Conservation (phyloP, 2,329 filamentous ascomycete species). For the Penicillium sp. region DNA sequence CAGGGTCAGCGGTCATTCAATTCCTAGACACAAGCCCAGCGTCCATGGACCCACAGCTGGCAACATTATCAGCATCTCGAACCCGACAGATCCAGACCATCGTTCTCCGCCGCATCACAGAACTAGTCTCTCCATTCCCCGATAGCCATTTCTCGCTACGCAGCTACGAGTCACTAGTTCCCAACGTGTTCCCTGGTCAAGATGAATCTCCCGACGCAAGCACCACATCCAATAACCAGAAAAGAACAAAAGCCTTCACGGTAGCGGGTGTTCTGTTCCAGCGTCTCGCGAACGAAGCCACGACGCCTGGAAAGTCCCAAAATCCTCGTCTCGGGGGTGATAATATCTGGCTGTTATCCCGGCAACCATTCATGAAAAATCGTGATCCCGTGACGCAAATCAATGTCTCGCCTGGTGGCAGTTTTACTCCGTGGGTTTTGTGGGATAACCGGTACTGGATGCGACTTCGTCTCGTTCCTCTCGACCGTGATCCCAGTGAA, state of each 20-base stretch:
- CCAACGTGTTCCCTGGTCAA: constrained; percentile 42
- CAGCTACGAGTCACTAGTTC: constrained; percentile 44
- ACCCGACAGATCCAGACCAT: constrained; percentile 40
- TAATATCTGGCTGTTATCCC: constrained; percentile 41
- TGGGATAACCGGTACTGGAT: constrained; percentile 61
- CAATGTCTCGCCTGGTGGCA: constrained; percentile 14
- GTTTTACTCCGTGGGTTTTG: constrained; percentile 27
- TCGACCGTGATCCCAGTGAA: background rate
- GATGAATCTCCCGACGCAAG: background rate
- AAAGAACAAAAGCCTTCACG: constrained; percentile 46
- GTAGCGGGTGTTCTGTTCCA: constrained; percentile 52
- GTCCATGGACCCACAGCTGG: constrained; percentile 14
- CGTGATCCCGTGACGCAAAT: constrained; percentile 24
- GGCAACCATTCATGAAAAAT: constrained; percentile 38
- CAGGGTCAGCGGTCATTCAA: constrained; percentile 36
- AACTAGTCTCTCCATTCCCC: constrained; percentile 49
- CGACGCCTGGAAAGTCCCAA: background rate
- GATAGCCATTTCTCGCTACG: constrained; percentile 45
- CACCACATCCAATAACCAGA: background rate
- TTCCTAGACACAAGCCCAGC: constrained; percentile 25
- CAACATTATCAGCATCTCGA: constrained; percentile 10
- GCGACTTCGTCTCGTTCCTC: constrained; percentile 39
- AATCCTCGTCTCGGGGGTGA: background rate
- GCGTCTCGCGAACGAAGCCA: constrained; percentile 31
- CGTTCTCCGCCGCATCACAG: constrained; percentile 50